A percentile compares a stretch with the other conserved stretches of the same genome.
Conservation (phyloP, 371 early-diverging fungal genomes). For the Circinella minor region DNA sequence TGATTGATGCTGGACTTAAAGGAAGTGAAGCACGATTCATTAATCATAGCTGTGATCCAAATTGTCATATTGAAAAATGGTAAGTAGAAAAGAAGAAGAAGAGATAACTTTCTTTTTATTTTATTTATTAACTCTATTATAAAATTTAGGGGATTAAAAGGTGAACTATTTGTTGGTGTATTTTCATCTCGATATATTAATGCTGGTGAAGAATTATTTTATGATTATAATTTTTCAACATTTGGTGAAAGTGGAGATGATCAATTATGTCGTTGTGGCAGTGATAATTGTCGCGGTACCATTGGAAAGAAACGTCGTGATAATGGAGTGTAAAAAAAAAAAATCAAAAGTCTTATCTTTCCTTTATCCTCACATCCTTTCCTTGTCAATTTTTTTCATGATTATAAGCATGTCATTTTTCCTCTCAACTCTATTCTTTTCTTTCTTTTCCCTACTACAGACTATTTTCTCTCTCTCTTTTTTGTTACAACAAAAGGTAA, state of each 20-base stretch:
- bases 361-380: background rate
- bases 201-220: constrained; percentile 78
- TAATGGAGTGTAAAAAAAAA: constrained; percentile 4
- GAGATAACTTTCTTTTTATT: background rate
- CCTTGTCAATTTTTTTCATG: background rate
- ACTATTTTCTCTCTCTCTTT: too few relatives aligned
- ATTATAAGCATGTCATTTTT: too few relatives aligned
- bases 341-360: background rate
- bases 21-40: constrained; percentile 73
- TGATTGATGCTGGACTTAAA: constrained; percentile 78
- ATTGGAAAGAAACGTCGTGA: constrained; percentile 48
- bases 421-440: too few relatives aligned
- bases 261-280: constrained; percentile 74
- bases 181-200: constrained; percentile 78
- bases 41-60: constrained; percentile 83
- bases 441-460: too few relatives aligned
- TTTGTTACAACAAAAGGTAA: too few relatives aligned
- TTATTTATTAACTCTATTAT: background rate
- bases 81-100: constrained; percentile 22
- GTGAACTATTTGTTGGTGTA: constrained; percentile 78
- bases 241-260: constrained; percentile 70
- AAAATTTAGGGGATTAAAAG: constrained; percentile 57
- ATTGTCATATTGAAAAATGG: constrained; percentile 93
- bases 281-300: constrained; percentile 70
- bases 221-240: constrained; percentile 85